Evolutionary conservation across 2,329 filamentous ascomycete species (phyloP).

Genomic region (Seiridium cupressi): DNA sequence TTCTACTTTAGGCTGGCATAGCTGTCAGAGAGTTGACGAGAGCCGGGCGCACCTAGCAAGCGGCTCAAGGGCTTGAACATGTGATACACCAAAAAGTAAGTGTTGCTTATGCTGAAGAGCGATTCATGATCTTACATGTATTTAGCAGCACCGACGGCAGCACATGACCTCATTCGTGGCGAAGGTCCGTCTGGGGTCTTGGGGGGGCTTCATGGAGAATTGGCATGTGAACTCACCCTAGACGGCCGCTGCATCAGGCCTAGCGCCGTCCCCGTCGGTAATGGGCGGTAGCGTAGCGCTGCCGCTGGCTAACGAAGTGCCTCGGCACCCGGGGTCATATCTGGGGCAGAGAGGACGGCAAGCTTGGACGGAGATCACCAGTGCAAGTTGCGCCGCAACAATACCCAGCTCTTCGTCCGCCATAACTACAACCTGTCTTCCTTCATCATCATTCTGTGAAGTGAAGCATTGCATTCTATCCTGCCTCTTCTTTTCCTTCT

Average conservation of each 20-base stretch:
- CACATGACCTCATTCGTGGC: not conserved
- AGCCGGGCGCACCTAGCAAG: no score
- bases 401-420: not conserved
- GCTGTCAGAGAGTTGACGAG: no score
- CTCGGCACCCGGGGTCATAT: constrained; percentile 10
- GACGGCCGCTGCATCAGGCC: not conserved
- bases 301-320: constrained; percentile 4
- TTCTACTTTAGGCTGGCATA: no score
- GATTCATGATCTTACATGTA: not conserved
- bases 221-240: constrained; percentile 8
- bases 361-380: constrained; percentile 7
- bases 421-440: not conserved
- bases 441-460: not conserved
- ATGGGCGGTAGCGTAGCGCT: not conserved
- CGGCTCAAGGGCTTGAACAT: not conserved
- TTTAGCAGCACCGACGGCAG: no score
- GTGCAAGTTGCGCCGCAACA: not conserved
- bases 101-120: not conserved
- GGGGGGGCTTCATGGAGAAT: not conserved
- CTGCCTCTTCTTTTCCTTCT: constrained; percentile 1
- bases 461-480: not conserved
- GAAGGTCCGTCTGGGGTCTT: no score
- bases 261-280: constrained; percentile 7
- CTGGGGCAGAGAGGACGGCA: constrained; percentile 6
- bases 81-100: not conserved